These are phyloP conservation scores for Scytalidium sp. DNA, from an alignment of 2,329 filamentous ascomycete genomes.

Conservation along the genomic window DNA sequence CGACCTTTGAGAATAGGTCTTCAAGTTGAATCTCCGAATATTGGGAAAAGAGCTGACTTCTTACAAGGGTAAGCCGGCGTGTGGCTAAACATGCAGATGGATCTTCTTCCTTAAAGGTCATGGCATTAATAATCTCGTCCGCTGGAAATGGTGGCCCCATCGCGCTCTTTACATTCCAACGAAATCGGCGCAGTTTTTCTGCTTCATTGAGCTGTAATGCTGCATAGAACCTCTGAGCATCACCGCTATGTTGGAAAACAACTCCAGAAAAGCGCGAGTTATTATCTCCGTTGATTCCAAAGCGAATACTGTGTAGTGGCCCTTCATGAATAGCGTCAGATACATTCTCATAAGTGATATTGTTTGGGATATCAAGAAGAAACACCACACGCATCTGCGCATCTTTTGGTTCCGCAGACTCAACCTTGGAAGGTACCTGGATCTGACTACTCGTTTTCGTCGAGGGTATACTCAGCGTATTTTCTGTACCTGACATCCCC, in stretches of 20 bases:
- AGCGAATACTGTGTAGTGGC: conserved; percentile 21
- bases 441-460: conserved; percentile 3
- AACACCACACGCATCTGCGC: conserved; percentile 23
- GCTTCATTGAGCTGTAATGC: conserved; percentile 6
- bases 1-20: conserved; percentile 19
- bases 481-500: conserved; percentile 3
- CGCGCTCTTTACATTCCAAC: conserved; percentile 20
- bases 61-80: conserved; percentile 27
- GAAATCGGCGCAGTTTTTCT: conserved; percentile 13
- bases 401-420: conserved; percentile 8
- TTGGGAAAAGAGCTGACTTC: conserved; percentile 26
- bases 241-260: conserved; percentile 22
- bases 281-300: conserved; percentile 19
- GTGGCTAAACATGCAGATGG: conserved; percentile 15
- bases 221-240: conserved; percentile 19
- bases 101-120: conserved; percentile 8
- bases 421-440: conserved; percentile 3
- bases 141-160: conserved; percentile 18
- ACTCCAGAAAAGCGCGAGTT: conserved; percentile 19
- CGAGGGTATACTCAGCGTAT: background rate
- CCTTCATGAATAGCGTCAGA: conserved; percentile 25
- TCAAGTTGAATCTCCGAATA: conserved; percentile 18
- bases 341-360: conserved; percentile 19
- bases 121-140: conserved; percentile 19
- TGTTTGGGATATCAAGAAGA: conserved; percentile 22